phyloP scores from a whole-genome alignment of 164 flowering plant genomes.

The Pachysandra terminalis region DNA sequence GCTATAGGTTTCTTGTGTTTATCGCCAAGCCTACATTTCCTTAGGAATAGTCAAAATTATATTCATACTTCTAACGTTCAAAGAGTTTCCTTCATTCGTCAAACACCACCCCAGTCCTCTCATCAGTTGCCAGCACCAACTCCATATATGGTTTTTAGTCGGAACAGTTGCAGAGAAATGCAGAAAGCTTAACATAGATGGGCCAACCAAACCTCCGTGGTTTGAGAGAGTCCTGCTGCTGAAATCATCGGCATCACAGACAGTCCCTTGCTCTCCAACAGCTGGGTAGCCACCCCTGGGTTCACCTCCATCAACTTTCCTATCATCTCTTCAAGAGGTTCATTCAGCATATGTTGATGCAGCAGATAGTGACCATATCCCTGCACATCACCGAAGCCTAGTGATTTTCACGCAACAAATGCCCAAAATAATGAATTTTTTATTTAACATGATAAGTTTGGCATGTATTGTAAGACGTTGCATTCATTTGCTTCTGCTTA shows the following conservation, averaged over 20 bases:
- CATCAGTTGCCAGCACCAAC: too few relatives aligned
- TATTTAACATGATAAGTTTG: background rate
- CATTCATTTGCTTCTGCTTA: background rate
- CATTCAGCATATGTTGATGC: constrained; percentile 30
- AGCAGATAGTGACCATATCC: constrained; percentile 48
- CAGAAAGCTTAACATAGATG: background rate
- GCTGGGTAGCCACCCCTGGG: constrained; percentile 33
- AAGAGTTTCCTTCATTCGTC: too few relatives aligned
- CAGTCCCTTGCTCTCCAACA: constrained; percentile 58
- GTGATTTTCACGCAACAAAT: background rate
- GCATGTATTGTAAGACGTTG: background rate
- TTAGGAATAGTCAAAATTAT: too few relatives aligned
- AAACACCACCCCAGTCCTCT: too few relatives aligned
- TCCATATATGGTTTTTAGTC: too few relatives aligned
- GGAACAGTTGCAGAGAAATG: background rate
- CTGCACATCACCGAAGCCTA: constrained; percentile 29
- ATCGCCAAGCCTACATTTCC: too few relatives aligned
- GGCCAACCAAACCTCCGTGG: background rate
- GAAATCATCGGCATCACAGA: constrained; percentile 35
- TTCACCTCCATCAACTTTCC: constrained; percentile 43
- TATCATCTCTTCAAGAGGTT: constrained; percentile 58
- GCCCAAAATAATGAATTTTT: background rate
- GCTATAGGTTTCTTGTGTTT: too few relatives aligned
- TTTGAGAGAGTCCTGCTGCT: constrained; percentile 18
- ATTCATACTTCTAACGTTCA: too few relatives aligned